Conservation (phyloP, 345 rosid genomes). For the Ceriops tagal region DNA sequence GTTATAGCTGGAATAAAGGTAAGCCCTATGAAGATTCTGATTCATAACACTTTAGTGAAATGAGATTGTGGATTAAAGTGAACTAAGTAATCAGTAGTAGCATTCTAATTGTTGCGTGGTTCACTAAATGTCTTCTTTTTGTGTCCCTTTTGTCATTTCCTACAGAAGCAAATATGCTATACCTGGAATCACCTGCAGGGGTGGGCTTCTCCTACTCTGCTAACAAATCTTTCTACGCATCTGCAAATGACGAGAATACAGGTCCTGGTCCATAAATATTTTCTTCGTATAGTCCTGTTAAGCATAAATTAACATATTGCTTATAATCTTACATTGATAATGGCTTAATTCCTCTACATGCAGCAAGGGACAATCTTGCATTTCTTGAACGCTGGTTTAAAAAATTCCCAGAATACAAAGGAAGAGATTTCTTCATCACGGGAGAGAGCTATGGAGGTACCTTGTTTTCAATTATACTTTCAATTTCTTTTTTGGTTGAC, state of each 20-base stretch:
- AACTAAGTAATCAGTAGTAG: no score
- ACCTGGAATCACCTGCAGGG: slow-evolving; percentile 29
- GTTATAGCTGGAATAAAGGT: slow-evolving; percentile 29
- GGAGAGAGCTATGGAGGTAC: slow-evolving; percentile 29
- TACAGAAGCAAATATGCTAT: slow-evolving; percentile 25
- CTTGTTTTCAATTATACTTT: background rate
- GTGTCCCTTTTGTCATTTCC: background rate
- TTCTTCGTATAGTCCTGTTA: background rate
- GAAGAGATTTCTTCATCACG: slow-evolving; percentile 22
- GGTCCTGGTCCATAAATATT: slow-evolving; percentile 8
- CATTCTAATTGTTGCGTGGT: background rate
- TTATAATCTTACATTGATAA: background rate
- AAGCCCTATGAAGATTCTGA: no score
- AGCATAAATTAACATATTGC: background rate
- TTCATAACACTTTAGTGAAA: no score
- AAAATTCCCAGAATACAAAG: slow-evolving; percentile 20
- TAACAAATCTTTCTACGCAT: slow-evolving; percentile 18
- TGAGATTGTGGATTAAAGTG: no score
- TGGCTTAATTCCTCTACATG: background rate
- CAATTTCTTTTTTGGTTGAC: background rate
- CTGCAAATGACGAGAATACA: slow-evolving; percentile 18
- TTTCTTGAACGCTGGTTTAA: slow-evolving; percentile 23
- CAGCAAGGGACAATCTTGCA: slow-evolving; percentile 25
- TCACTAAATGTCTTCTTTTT: background rate
- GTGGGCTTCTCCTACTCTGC: slow-evolving; percentile 31